A percentile compares a stretch with the other conserved stretches of the same genome.
Conservation (phyloP, 1,284 basidiomycete genomes). For the Microbotryum saponariae region DNA sequence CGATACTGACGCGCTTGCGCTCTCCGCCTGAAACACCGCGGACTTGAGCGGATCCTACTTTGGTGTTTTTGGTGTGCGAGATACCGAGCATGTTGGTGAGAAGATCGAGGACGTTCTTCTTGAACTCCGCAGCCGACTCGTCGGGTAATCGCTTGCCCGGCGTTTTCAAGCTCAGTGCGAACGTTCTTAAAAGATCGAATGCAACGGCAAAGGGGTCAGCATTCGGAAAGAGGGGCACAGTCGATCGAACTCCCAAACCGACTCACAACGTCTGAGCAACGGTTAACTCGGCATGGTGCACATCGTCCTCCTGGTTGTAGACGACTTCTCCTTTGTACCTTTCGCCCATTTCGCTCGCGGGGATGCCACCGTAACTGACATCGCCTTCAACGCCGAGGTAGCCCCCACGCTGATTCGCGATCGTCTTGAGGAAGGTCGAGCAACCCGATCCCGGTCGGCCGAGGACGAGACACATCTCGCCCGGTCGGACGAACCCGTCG, state of each 20-base stretch:
- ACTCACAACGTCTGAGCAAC: slow-evolving; percentile 38
- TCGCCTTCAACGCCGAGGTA: slow-evolving; percentile 46
- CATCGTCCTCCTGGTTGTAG: slow-evolving; percentile 33
- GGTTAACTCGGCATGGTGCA: slow-evolving; percentile 54
- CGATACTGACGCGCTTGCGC: slow-evolving; percentile 54
- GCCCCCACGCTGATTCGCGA: slow-evolving; percentile 37
- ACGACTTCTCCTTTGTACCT: slow-evolving; percentile 62
- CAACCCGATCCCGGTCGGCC: slow-evolving; percentile 45
- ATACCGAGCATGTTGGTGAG: slow-evolving; percentile 56
- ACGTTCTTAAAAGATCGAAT: slow-evolving; percentile 44
- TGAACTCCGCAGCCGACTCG: slow-evolving; percentile 46
- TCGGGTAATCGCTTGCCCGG: slow-evolving; percentile 50
- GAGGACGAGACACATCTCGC: slow-evolving; percentile 52
- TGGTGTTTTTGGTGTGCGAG: slow-evolving; percentile 53
- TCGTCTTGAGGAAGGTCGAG: slow-evolving; percentile 42
- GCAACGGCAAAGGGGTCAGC: no score
- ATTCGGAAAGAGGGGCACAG: no score
- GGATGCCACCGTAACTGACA: slow-evolving; percentile 53
- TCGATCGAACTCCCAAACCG: no score
- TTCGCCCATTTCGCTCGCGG: slow-evolving; percentile 47
- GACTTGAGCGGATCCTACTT: slow-evolving; percentile 44
- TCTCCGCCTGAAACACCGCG: slow-evolving; percentile 40
- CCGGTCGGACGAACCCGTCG: slow-evolving; percentile 64
- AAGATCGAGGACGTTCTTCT: slow-evolving; percentile 48
- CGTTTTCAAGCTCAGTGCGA: slow-evolving; percentile 48